Evolutionary conservation across 2,329 filamentous ascomycete species (phyloP), one percentile per base, ranked within the genome.

Genomic region (Cercospora zeae-maydis): DNA sequence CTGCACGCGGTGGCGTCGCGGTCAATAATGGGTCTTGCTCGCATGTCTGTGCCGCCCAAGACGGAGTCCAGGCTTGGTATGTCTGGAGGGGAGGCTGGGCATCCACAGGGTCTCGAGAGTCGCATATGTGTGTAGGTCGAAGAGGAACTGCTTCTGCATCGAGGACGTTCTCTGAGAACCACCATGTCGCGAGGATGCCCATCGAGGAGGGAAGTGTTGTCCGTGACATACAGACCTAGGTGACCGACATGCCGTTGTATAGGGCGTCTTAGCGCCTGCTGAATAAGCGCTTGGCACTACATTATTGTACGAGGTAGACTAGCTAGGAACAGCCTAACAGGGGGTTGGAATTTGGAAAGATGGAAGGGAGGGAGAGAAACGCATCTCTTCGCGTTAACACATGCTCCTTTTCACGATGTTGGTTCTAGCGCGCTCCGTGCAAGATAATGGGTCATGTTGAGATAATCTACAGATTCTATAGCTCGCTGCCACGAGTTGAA

Each of bases 41-140:
- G 49, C 49, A 53, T 53, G 31, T 53, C 27, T 4, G 31, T 53
- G 49, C 27, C 49, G 49, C 34, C 49, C 49, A 53, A 53, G 49
- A 53, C 27, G n/a, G 31, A 53, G 27, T 19, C 10, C 27, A 34
- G 49, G 49, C 49, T 53, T 53, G 49, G 49, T 53, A 52, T 21
- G 1, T 34, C 49, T 34, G 27, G 3, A n/a, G 30, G 34, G 27
- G 16, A 53, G 49, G 16, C 49, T 53, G 14, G 31, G 49, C 31
- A n/a, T 11, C 11, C 4, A 8, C 31, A 34, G 31, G 8, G 11
- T 34, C 49, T 53, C 21, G 24, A n/a, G n/a, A 49, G 21, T 3
- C 24, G 21, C 1, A 13, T 0, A 3, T 2, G 14, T 30, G 13
- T 8, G 42, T 21, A 24, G 21, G 1, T 47, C 2, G 21, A 45